phyloP scores from a whole-genome alignment of 2,329 filamentous ascomycete genomes.

The Fusarium sp. region DNA sequence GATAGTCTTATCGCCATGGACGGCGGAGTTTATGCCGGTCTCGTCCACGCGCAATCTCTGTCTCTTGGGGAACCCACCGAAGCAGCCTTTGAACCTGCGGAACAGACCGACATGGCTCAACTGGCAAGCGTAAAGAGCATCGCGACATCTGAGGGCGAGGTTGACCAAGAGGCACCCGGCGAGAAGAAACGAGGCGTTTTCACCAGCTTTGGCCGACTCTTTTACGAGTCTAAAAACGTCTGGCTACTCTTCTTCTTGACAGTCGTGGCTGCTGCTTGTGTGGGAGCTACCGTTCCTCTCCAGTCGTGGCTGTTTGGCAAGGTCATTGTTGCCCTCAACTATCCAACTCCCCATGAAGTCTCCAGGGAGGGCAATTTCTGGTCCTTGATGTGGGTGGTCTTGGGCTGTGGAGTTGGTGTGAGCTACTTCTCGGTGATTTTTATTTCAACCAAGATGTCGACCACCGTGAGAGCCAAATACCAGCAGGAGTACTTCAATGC shows the following conservation, averaged over 20 bases:
- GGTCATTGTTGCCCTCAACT: conserved; percentile 67
- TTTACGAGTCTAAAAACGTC: conserved; percentile 69
- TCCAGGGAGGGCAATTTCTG: conserved; percentile 69
- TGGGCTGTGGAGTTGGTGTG: conserved; percentile 68
- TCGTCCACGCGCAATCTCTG: conserved; percentile 76
- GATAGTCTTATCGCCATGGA: conserved; percentile 75
- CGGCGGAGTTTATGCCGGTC: conserved; percentile 75
- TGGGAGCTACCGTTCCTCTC: conserved; percentile 63
- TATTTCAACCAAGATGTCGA: conserved; percentile 62
- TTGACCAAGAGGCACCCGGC: conserved; percentile 42
- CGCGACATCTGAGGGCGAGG: conserved; percentile 54
- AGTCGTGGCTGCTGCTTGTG: conserved; percentile 63
- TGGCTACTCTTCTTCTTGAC: conserved; percentile 67
- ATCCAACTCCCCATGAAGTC: conserved; percentile 51
- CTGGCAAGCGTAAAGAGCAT: conserved; percentile 64
- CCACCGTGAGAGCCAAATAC: conserved; percentile 67
- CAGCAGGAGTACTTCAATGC: conserved; percentile 74
- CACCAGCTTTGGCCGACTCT: conserved; percentile 69
- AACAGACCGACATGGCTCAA: conserved; percentile 59
- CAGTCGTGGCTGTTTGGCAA: conserved; percentile 71
- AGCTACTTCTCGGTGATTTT: conserved; percentile 64
- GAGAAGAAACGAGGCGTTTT: conserved; percentile 61
- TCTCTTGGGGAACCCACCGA: conserved; percentile 66
- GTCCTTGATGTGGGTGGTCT: conserved; percentile 76
- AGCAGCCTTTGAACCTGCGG: conserved; percentile 51